Base-by-base conservation (phyloP, 108 stramenopile species). In the Conticribra guillardii region DNA sequence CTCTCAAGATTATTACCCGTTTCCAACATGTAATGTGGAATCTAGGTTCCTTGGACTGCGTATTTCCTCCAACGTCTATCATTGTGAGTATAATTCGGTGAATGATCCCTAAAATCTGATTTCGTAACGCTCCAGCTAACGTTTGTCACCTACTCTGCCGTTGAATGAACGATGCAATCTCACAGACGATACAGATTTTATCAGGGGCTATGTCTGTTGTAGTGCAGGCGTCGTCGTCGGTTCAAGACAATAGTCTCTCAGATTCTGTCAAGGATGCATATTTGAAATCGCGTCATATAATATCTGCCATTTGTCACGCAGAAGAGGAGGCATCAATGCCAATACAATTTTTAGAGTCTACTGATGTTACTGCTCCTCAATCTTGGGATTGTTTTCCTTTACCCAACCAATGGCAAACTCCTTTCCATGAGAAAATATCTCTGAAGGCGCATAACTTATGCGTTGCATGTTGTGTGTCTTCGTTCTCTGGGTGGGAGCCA, bases 401-500 rank as follows among this genome's bases (percentile, higher is more conserved):
- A n/a, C 60, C 53, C 15, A 71, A 63, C 50, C 49, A 67, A 9
- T 85, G 87, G 82, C 85, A 84, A 62, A 61, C 73, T 17, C 54
- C 37, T 9, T 78, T 79, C 22, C 76, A 82, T 17, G 28, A 54
- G 33, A 62, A 54, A 11, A 44, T 94, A 17, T 89, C 93, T 28
- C 33, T 81, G 4, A 68, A 84, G 23, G 49, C 70, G 11, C 85
- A 85, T 51, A 91, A 94, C 74, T 64, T 91, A 16, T 84, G 85
- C 34, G 89, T 91, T 48, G 87, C 82, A 1, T 83, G 79, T 47
- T 89, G 86, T 66, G 89, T 90, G 2, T 87, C 90, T 2, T 52
- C 76, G 24, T 94, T 94, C 69, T 94, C 93, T 0, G 93, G 93
- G 24, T 94, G 93, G 93, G 87, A 88, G 54, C 29, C 33, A 7